Percentiles rank a stretch among this genome's conserved stretches.
Conservation (phyloP, 2,329 filamentous ascomycete species). For the Fusarium sp. region DNA sequence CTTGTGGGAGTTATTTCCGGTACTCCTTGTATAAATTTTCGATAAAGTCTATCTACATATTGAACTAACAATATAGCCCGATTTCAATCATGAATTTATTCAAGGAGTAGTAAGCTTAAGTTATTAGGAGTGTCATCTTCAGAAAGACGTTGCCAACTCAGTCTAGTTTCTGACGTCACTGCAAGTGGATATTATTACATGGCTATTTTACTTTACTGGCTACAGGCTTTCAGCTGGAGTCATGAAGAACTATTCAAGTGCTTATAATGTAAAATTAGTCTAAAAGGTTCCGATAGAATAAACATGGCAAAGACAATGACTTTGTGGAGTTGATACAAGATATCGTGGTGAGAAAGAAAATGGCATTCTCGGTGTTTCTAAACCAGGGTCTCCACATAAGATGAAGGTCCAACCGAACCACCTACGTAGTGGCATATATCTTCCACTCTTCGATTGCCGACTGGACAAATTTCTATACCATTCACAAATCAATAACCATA, state of each 20-base stretch:
- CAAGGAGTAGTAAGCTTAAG: not conserved
- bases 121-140: not conserved
- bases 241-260: not conserved
- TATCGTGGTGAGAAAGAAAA: not conserved
- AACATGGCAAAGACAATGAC: not conserved
- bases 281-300: no score
- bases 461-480: not conserved
- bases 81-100: not conserved
- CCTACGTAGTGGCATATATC: slow-evolving; percentile 2
- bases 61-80: not conserved
- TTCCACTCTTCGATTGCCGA: slow-evolving; percentile 1
- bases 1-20: not conserved
- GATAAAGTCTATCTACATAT: not conserved
- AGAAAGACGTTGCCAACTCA: not conserved
- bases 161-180: not conserved
- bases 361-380: slow-evolving; percentile 8
- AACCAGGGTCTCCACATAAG: slow-evolving; percentile 10
- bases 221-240: not conserved
- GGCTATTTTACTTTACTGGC: not conserved
- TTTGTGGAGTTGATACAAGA: not conserved
- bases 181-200: not conserved
- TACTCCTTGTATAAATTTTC: not conserved
- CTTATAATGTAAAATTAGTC: not conserved
- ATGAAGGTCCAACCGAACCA: slow-evolving; percentile 34
- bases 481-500: not conserved